Evolutionary conservation across 2,329 filamentous ascomycete genomes (phyloP).

Genomic region (Peltaster fructicola): DNA sequence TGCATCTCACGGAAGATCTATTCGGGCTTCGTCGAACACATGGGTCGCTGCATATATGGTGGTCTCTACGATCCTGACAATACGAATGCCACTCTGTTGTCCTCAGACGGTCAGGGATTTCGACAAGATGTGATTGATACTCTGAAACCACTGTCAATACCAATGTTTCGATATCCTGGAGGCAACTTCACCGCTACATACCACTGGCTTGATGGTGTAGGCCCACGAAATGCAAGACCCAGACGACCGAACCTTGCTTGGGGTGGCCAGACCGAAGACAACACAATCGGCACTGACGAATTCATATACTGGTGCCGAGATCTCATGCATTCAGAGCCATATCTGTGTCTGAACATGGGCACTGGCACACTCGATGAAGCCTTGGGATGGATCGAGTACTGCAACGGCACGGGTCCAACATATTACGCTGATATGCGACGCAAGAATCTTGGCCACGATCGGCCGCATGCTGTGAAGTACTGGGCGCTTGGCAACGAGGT

Average conservation of each 20-base stretch:
- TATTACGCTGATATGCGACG: conserved; percentile 68
- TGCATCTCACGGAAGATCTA: conserved; percentile 71
- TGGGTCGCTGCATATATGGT: conserved; percentile 78
- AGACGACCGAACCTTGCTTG: conserved; percentile 56
- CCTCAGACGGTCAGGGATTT: conserved; percentile 59
- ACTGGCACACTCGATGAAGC: conserved; percentile 41
- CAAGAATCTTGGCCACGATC: conserved; percentile 53
- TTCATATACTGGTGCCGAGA: conserved; percentile 73
- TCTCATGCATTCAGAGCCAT: conserved; percentile 56
- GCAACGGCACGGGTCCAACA: conserved; percentile 59
- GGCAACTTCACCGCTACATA: conserved; percentile 77
- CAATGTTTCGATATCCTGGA: conserved; percentile 64
- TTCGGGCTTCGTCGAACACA: conserved; percentile 77
- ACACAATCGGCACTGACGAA: conserved; percentile 71
- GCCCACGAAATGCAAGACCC: conserved; percentile 52
- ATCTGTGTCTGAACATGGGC: conserved; percentile 59
- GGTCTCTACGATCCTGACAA: conserved; percentile 68
- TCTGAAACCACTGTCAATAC: conserved; percentile 54
- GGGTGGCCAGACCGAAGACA: conserved; percentile 52
- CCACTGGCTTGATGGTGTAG: conserved; percentile 69
- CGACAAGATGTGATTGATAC: conserved; percentile 61
- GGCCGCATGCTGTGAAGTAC: conserved; percentile 71
- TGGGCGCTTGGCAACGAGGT: conserved; percentile 69
- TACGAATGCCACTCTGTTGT: conserved; percentile 37
- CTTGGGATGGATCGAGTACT: conserved; percentile 71